Conservation (phyloP, 176 grass and related monocot genomes). For the Triticum monococcum region DNA sequence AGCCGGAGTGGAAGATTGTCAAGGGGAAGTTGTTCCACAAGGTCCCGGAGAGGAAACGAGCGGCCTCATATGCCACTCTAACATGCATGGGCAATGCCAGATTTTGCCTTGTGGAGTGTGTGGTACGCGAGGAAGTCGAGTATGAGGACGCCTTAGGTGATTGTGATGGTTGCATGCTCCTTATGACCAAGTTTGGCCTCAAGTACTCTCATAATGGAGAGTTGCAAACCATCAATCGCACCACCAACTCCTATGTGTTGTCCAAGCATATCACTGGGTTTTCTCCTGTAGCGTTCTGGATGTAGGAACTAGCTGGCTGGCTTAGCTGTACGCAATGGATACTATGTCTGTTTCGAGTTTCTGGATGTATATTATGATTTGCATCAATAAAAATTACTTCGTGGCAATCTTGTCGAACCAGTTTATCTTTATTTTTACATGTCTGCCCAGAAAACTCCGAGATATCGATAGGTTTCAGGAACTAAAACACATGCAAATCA, state of each 20-base stretch:
- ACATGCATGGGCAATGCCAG: background rate
- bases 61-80: background rate
- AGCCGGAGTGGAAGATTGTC: background rate
- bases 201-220: slow-evolving; percentile 3
- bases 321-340: background rate
- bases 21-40: background rate
- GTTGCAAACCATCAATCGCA: background rate
- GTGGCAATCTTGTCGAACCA: background rate
- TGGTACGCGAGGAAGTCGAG: background rate
- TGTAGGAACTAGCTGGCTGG: background rate
- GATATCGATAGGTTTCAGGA: background rate
- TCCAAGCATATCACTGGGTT: background rate
- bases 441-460: background rate
- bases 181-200: background rate
- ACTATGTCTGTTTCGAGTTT: background rate
- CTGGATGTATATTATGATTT: background rate
- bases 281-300: background rate
- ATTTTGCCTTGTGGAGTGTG: background rate
- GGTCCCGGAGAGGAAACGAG: background rate
- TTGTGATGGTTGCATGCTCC: background rate
- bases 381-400: background rate
- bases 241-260: background rate
- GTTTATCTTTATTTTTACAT: background rate
- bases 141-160: background rate
- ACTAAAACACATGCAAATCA: background rate